Conservation (phyloP, 106 monocot genomes). For the Iris macrosiphon region DNA sequence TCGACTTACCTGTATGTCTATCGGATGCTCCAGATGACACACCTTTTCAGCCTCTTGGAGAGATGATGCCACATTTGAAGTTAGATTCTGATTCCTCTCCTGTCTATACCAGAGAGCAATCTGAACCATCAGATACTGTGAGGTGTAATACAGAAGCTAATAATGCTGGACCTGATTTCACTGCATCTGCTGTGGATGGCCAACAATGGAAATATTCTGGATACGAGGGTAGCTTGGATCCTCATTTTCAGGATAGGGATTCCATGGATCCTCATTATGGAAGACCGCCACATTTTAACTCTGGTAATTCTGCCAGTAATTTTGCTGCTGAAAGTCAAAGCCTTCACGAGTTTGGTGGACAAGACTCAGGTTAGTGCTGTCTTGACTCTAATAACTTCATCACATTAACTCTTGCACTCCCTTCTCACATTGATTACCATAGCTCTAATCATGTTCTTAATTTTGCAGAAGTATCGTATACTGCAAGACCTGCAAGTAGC, state of each 20-base stretch:
- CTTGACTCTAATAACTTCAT: neutral
- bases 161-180: no score
- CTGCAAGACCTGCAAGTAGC: constrained; percentile 37
- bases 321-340: constrained; percentile 24
- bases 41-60: constrained; percentile 71
- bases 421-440: neutral
- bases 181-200: constrained; percentile 11
- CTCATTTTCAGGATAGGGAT: constrained; percentile 25
- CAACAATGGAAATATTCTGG: constrained; percentile 5
- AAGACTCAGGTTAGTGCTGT: constrained; percentile 52
- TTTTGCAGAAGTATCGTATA: constrained; percentile 68
- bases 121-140: constrained; percentile 20
- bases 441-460: constrained; percentile 8
- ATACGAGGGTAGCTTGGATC: constrained; percentile 10
- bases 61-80: constrained; percentile 76
- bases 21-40: constrained; percentile 72
- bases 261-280: constrained; percentile 12
- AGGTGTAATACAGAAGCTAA: constrained; percentile 4
- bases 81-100: constrained; percentile 12
- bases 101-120: constrained; percentile 1
- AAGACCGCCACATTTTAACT: constrained; percentile 12
- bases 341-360: constrained; percentile 37
- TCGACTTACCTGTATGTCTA: constrained; percentile 77
- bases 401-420: neutral
- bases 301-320: constrained; percentile 14